Evolutionary conservation across 805 yeast species (phyloP).

Genomic region (Jamesozyma spencerorum): DNA sequence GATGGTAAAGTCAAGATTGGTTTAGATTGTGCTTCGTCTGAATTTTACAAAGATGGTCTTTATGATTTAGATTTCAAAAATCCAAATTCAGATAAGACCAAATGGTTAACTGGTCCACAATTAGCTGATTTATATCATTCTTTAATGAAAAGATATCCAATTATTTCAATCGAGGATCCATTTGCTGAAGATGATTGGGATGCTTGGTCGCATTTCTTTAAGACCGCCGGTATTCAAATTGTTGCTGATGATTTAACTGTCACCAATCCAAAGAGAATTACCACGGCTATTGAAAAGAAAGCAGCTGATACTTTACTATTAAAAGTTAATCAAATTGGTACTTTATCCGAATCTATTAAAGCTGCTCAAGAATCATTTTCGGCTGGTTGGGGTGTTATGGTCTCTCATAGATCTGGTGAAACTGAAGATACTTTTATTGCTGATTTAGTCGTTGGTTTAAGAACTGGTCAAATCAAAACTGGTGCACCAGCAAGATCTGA

Average conservation of each 20-base stretch:
- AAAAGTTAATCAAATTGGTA: conserved; percentile 98
- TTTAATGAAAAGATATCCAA: conserved; percentile 84
- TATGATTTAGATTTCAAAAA: conserved; percentile 98
- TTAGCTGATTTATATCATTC: conserved; percentile 73
- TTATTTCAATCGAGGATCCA: conserved; percentile 96
- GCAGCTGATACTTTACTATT: conserved; percentile 86
- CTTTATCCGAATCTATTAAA: conserved; percentile 87
- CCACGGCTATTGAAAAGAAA: conserved; percentile 92
- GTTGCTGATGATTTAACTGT: conserved; percentile 98
- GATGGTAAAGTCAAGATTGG: conserved; percentile 86
- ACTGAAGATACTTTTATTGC: conserved; percentile 98
- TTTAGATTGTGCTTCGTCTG: conserved; percentile 92
- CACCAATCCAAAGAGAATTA: conserved; percentile 91
- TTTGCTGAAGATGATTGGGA: conserved; percentile 99
- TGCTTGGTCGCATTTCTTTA: conserved; percentile 84
- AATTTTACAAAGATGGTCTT: conserved; percentile 90
- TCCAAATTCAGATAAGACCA: conserved; percentile 79
- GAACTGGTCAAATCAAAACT: conserved; percentile 97
- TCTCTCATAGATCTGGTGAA: conserved; percentile 58
- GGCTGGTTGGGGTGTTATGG: conserved; percentile 68
- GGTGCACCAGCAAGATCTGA: conserved; percentile 99
- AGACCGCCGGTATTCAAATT: conserved; percentile 68
- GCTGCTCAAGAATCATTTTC: conserved; percentile 90
- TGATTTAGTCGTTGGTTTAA: conserved; percentile 93
- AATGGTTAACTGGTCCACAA: conserved; percentile 82